phyloP scores from a whole-genome alignment of 2,329 filamentous ascomycete species.

The Apiospora marii region DNA sequence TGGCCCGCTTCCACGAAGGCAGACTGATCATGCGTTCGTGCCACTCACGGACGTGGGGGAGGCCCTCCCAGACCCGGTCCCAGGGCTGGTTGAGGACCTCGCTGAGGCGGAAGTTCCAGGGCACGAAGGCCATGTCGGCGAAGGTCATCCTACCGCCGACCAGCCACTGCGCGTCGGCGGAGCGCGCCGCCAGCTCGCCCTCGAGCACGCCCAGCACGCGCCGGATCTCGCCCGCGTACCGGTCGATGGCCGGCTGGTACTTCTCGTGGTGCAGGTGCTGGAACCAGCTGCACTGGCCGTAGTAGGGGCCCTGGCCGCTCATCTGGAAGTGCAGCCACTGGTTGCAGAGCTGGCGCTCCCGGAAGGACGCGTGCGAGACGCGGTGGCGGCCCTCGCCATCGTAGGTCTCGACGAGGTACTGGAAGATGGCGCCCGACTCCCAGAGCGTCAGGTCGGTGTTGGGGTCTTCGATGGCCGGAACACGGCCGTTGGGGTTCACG shows the following conservation, averaged over 20 bases:
- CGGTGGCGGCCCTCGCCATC: slow-evolving; percentile 38
- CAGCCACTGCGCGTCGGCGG: slow-evolving; percentile 30
- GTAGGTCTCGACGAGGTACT: slow-evolving; percentile 36
- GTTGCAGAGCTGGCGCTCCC: slow-evolving; percentile 46
- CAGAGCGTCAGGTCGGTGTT: slow-evolving; percentile 27
- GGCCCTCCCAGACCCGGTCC: slow-evolving; percentile 38
- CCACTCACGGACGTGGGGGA: slow-evolving; percentile 43
- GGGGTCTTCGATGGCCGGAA: slow-evolving; percentile 26
- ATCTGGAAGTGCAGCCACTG: slow-evolving; percentile 55
- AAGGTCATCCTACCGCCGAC: slow-evolving; percentile 33
- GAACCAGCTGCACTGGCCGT: slow-evolving; percentile 55
- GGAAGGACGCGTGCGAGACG: background rate
- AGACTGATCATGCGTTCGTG: slow-evolving; percentile 44
- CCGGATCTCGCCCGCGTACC: slow-evolving; percentile 52
- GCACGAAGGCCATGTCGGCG: slow-evolving; percentile 32
- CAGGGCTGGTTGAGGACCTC: slow-evolving; percentile 33
- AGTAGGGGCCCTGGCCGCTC: slow-evolving; percentile 57
- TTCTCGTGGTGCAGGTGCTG: slow-evolving; percentile 48
- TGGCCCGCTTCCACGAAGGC: slow-evolving; percentile 43
- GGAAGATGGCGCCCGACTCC: slow-evolving; percentile 27
- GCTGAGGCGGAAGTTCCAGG: slow-evolving; percentile 27
- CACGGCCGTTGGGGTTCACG: slow-evolving; percentile 28
- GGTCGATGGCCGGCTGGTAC: slow-evolving; percentile 50
- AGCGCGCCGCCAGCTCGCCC: slow-evolving; percentile 41
- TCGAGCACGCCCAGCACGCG: slow-evolving; percentile 55